Conservation (phyloP, 1,284 basidiomycete species). For the Ustilago hordei region DNA sequence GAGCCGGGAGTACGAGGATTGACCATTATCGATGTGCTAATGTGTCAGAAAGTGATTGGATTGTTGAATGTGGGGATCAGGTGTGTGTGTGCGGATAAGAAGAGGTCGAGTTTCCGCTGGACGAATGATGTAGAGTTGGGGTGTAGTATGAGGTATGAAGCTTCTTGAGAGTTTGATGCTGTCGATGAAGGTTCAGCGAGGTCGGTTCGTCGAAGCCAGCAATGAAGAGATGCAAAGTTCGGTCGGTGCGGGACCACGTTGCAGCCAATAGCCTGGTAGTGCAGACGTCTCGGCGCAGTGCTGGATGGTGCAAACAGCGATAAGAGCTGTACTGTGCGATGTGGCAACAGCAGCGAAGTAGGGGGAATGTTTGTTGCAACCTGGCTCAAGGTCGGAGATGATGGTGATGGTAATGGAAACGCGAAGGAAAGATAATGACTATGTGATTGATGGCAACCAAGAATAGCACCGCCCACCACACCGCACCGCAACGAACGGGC, state of each 20-base stretch:
- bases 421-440: not conserved
- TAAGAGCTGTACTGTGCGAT: not conserved
- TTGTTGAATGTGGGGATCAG: not conserved
- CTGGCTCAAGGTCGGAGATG: slow-evolving; percentile 2
- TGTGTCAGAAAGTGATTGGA: not conserved
- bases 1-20: slow-evolving; percentile 58
- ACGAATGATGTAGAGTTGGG: not conserved
- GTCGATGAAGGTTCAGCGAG: not conserved
- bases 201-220: not conserved
- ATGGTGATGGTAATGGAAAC: not conserved
- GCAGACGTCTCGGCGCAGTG: not conserved
- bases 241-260: not conserved
- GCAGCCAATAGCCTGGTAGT: not conserved
- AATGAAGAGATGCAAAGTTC: not conserved
- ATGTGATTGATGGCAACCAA: slow-evolving; percentile 12
- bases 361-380: not conserved
- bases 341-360: not conserved
- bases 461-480: slow-evolving; percentile 6
- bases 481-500: not conserved
- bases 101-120: not conserved
- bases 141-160: not conserved
- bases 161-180: not conserved
- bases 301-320: not conserved
- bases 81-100: not conserved
- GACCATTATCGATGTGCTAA: slow-evolving; percentile 49